Evolutionary conservation across 768 basidiomycete species (phyloP).

Genomic region (Dacryopinax primogenitus): DNA sequence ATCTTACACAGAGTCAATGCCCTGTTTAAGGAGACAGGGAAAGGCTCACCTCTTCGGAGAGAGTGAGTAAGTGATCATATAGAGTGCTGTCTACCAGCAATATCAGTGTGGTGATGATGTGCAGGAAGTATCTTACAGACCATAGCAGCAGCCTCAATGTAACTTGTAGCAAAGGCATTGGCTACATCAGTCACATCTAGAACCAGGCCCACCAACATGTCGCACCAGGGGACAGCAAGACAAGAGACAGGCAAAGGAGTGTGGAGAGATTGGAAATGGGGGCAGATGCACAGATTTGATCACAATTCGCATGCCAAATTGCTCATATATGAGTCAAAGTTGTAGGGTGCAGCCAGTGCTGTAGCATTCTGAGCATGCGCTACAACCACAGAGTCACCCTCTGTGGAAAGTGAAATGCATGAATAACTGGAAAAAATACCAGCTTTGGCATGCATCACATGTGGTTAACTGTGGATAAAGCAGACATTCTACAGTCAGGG

Average conservation of each 20-base stretch:
- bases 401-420: too few species aligned
- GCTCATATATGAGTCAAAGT: too few species aligned
- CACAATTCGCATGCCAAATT: too few species aligned
- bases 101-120: background rate
- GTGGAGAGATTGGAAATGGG: background rate
- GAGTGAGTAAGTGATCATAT: background rate
- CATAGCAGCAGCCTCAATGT: conserved; percentile 4
- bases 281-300: too few species aligned
- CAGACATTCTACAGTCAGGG: too few species aligned
- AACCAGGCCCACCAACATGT: background rate
- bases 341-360: too few species aligned
- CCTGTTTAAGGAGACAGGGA: background rate
- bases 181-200: background rate
- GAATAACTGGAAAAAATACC: too few species aligned
- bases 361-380: too few species aligned
- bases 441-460: too few species aligned
- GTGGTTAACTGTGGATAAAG: too few species aligned
- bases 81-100: background rate
- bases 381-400: too few species aligned
- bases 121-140: background rate
- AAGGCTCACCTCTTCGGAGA: background rate
- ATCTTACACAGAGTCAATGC: background rate
- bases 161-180: background rate
- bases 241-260: background rate
- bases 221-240: background rate